These are phyloP conservation scores for Penicillium angulare DNA, from an alignment of 495 filamentous ascomycete species.

Conservation along the genomic window DNA sequence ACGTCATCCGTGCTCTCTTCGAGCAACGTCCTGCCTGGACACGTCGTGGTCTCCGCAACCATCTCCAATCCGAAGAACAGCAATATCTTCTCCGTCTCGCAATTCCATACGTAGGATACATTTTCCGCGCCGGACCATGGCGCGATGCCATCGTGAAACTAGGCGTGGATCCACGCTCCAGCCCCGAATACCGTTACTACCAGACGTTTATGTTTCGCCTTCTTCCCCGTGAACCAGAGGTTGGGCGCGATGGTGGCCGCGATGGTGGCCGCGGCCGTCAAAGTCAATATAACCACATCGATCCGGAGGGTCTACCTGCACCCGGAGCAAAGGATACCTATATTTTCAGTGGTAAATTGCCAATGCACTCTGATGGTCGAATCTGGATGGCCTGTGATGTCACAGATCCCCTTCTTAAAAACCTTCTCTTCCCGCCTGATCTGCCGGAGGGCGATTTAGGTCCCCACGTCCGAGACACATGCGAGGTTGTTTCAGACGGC, in stretches of 20 bases:
- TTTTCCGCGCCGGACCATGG: conserved; percentile 88
- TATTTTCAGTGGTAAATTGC: conserved; percentile 72
- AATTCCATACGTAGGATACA: conserved; percentile 77
- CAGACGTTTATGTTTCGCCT: conserved; percentile 83
- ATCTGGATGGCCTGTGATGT: conserved; percentile 95
- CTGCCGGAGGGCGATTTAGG: background rate
- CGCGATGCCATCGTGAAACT: conserved; percentile 79
- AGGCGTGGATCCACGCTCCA: conserved; percentile 79
- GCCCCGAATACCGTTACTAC: conserved; percentile 72
- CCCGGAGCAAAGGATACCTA: conserved; percentile 43
- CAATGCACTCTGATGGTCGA: conserved; percentile 68
- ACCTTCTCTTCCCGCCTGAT: conserved; percentile 25
- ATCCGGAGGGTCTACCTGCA: conserved; percentile 3
- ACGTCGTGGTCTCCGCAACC: conserved; percentile 72
- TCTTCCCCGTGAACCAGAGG: conserved; percentile 71
- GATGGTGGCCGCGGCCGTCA: conserved; percentile 65
- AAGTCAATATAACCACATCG: conserved; percentile 21
- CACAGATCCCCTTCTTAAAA: conserved; percentile 54
- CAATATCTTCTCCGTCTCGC: conserved; percentile 60
- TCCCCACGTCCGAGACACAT: conserved; percentile 19
- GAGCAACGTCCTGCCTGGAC: conserved; percentile 81
- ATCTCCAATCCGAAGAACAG: conserved; percentile 45
- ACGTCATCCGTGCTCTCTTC: conserved; percentile 58
- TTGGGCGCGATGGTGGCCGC: conserved; percentile 75
- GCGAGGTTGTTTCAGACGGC: conserved; percentile 64